phyloP scores from a whole-genome alignment of 169 alveolate genomes.

The Cryptosporidium baileyi region DNA sequence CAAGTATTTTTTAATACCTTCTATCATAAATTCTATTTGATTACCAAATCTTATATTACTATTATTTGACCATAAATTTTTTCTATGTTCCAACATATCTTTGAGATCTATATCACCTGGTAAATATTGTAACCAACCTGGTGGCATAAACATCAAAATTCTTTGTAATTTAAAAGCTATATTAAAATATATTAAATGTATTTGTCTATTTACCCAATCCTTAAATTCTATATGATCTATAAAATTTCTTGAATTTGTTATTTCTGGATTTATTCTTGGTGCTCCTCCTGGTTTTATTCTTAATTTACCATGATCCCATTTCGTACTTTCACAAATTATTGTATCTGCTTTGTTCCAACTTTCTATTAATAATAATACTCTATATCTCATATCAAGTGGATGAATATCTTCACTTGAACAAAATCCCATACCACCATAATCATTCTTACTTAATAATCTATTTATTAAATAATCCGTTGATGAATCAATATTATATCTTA shows the following conservation, averaged over 20 bases:
- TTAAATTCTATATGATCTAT: slow-evolving; percentile 19
- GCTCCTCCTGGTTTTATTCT: slow-evolving; percentile 70
- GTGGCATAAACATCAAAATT: slow-evolving; percentile 38
- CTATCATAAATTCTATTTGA: not conserved
- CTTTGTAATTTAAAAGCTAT: slow-evolving; percentile 62
- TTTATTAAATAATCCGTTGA: slow-evolving; percentile 5
- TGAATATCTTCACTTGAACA: not conserved
- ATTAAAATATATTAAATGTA: slow-evolving; percentile 34
- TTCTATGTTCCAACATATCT: slow-evolving; percentile 26
- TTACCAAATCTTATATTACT: not conserved
- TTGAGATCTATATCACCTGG: slow-evolving; percentile 55
- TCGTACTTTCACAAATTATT: not conserved
- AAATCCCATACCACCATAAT: slow-evolving; percentile 39
- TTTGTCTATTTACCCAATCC: slow-evolving; percentile 42
- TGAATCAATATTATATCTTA: not conserved
- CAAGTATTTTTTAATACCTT: not conserved
- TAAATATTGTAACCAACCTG: slow-evolving; percentile 63
- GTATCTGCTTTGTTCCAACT: slow-evolving; percentile 54
- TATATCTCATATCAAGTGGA: slow-evolving; percentile 51
- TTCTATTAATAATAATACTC: slow-evolving; percentile 35
- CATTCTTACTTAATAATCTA: not conserved
- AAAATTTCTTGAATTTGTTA: not conserved
- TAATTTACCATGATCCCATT: slow-evolving; percentile 52
- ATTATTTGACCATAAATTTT: slow-evolving; percentile 6
- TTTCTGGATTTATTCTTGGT: slow-evolving; percentile 12